Evolutionary conservation across 495 filamentous ascomycete genomes (phyloP).

Genomic region (Trichoderma virens): DNA sequence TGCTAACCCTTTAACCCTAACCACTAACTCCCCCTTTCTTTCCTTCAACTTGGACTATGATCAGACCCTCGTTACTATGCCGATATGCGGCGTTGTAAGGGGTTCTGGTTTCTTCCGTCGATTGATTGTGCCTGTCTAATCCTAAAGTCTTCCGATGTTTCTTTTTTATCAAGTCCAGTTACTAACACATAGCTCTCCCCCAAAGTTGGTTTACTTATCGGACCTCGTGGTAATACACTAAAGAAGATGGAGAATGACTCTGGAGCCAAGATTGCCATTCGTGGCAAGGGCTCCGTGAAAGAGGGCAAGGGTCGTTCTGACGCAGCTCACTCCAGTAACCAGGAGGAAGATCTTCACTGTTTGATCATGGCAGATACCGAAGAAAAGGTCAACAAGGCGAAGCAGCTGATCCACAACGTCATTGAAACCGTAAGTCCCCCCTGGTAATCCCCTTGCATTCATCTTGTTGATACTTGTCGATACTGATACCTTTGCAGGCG

Average conservation of each 20-base stretch:
- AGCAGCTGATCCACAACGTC: slow-evolving; percentile 92
- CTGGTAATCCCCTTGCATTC: not conserved
- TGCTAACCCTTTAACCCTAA: slow-evolving; percentile 93
- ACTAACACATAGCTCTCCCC: slow-evolving; percentile 90
- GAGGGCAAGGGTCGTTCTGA: slow-evolving; percentile 99
- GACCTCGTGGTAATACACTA: slow-evolving; percentile 96
- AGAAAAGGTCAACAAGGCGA: slow-evolving; percentile 96
- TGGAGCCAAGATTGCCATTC: slow-evolving; percentile 95
- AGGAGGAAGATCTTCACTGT: slow-evolving; percentile 98
- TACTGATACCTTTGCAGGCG: slow-evolving; percentile 48
- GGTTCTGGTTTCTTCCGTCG: slow-evolving; percentile 5
- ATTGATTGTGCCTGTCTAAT: slow-evolving; percentile 6
- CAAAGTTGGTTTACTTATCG: slow-evolving; percentile 99
- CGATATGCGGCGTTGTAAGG: slow-evolving; percentile 1
- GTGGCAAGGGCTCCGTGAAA: slow-evolving; percentile 98
- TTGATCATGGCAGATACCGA: slow-evolving; percentile 99
- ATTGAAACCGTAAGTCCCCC: slow-evolving; percentile 80
- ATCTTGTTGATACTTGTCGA: slow-evolving; percentile 18
- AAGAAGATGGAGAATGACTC: slow-evolving; percentile 99
- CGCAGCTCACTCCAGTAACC: slow-evolving; percentile 96
- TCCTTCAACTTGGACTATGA: slow-evolving; percentile 14
- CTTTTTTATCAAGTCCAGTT: slow-evolving; percentile 23
- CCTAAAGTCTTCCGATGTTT: not conserved
- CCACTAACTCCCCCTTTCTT: slow-evolving; percentile 22
- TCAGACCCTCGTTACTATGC: slow-evolving; percentile 21